Conservation (phyloP, 139 green algal species). For the Chlamydomonas schloesseri region DNA sequence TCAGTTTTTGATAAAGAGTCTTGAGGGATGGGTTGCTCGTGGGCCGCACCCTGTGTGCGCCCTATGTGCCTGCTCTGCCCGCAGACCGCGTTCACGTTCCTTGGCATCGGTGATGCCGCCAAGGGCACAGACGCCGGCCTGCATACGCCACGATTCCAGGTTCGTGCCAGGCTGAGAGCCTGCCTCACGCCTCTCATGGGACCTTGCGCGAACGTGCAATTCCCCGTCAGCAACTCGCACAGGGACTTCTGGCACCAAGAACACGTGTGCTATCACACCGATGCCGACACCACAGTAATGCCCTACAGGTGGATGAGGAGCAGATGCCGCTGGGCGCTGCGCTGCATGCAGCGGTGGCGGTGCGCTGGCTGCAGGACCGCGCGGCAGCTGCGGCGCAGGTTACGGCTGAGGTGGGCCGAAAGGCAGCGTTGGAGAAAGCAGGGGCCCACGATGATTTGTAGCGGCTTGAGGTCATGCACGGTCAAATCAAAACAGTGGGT, state of each 20-base stretch:
- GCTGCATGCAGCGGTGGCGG: constrained; percentile 78
- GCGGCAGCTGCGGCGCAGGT: background rate
- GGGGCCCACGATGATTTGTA: background rate
- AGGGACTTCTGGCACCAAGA: no score
- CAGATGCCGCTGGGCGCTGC: constrained; percentile 78
- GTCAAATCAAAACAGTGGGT: no score
- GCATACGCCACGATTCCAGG: constrained; percentile 59
- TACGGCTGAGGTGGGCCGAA: background rate
- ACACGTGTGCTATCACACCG: no score
- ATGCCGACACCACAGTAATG: no score
- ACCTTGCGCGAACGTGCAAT: no score
- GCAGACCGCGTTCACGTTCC: constrained; percentile 78
- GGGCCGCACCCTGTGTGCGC: no score
- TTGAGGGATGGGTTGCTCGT: no score
- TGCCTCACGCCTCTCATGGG: no score
- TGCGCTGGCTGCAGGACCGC: constrained; percentile 58
- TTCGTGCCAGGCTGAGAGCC: no score
- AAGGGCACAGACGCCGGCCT: constrained; percentile 62
- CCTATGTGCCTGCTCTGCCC: constrained; percentile 37
- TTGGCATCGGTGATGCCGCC: constrained; percentile 83
- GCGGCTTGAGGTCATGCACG: no score
- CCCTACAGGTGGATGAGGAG: constrained; percentile 67
- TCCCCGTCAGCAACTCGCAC: no score
- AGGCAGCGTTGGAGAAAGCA: background rate
- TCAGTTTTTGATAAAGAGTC: no score